Base-by-base conservation (phyloP, 805 yeast genomes). In the Tetrapisispora nanseiensis region DNA sequence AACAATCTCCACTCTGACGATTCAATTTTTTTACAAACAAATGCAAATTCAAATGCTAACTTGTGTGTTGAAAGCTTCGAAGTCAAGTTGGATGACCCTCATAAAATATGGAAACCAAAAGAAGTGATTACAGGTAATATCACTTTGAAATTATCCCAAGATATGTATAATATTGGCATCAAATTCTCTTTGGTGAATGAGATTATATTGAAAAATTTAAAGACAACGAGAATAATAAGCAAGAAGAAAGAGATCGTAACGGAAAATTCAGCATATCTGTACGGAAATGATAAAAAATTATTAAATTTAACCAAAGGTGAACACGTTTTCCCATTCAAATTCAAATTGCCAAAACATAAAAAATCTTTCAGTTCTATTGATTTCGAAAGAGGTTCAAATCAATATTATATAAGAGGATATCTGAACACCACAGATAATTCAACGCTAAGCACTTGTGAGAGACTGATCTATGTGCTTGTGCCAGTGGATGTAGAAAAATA, bases 271-370 rank as follows among this genome's bases (percentile, higher is more conserved):
- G 73, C 78, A 10, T 60, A 67, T 28, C 68, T 82, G 16, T 81
- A 78, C 52, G 87, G 87, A 1, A 62, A 44, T 16, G 54, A 50
- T n/a, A 16, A 4, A 15, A 22, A 12, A 16, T 20, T 51, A 12
- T 31, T 45, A 2, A 56, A 59, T 44, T 58, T 83, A n/a, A 73
- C 77, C 16, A 76, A 78, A 53, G 96, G 96, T 33, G 90, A 84
- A 55, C 96, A 87, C 61, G 65, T 85, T 28, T 87, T 89, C 57
- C 95, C 95, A 18, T 89, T 87, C 56, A 75, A 82, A 37, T 83
- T 87, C 33, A 80, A 76, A 51, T 69, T 87, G n/a, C 95, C 96
- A 1, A 72, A 42, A 11, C 49, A 71, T 50, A 77, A 75, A 48
- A 74, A 82, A 49, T 72, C 85, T 3, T 80, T 70, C 59, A 82